Percentiles rank a stretch among this genome's conserved stretches.
phyloP scores from a whole-genome alignment of 768 basidiomycete species.

The Rossbeevera mucosa region DNA sequence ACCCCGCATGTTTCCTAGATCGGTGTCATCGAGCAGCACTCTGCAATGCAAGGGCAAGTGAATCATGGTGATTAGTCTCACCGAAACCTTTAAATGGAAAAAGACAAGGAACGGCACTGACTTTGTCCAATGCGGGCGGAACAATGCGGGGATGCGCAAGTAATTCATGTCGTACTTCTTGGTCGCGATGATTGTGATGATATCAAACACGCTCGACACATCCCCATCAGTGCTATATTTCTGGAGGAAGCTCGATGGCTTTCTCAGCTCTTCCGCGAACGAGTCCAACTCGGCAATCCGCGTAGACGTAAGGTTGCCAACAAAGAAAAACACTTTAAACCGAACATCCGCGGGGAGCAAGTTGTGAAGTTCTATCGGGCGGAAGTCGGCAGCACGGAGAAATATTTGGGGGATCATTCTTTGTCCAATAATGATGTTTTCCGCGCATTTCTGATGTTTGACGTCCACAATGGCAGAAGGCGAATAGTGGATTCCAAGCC shows the following conservation, averaged over 20 bases:
- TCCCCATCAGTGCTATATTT: not conserved
- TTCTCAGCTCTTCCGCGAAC: not conserved
- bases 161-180: not conserved
- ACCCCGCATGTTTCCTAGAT: conserved; percentile 16
- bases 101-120: not conserved
- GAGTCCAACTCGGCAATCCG: not conserved
- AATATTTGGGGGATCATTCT: not conserved
- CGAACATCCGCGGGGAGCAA: not conserved
- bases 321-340: not conserved
- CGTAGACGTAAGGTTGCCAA: not conserved
- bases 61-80: not conserved
- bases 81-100: not conserved
- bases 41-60: not conserved
- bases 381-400: not conserved
- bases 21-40: not conserved
- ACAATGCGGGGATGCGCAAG: not conserved
- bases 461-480: not conserved
- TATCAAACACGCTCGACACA: not conserved
- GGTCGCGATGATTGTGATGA: not conserved
- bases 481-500: not conserved
- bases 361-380: not conserved
- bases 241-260: not conserved
- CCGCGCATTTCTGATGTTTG: not conserved
- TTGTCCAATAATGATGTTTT: not conserved
- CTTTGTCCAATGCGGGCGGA: not conserved